phyloP scores from a whole-genome alignment of 768 basidiomycete species.

The Tephrocybe sp. region DNA sequence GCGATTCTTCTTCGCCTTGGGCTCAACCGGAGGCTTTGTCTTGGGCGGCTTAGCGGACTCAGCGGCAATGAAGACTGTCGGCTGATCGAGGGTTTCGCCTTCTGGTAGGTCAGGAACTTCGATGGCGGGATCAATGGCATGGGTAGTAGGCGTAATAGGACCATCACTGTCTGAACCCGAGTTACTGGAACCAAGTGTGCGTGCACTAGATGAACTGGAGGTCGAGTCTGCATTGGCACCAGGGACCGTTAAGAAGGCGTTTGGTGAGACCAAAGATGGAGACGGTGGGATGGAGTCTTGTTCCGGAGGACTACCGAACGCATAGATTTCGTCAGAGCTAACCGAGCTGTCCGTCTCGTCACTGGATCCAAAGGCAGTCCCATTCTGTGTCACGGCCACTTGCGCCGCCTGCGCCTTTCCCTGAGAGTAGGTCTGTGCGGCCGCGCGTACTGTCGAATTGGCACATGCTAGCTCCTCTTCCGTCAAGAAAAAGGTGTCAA shows the following conservation, averaged over 20 bases:
- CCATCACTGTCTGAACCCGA: constrained; percentile 41
- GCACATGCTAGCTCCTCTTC: constrained; percentile 42
- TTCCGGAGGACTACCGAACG: constrained; percentile 34
- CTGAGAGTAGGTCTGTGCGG: constrained; percentile 13
- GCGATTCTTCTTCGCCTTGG: constrained; percentile 24
- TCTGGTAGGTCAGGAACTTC: constrained; percentile 44
- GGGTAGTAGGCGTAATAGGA: constrained; percentile 49
- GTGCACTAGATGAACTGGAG: constrained; percentile 13
- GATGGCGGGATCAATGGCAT: constrained; percentile 38
- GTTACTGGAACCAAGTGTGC: constrained; percentile 24
- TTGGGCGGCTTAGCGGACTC: constrained; percentile 5
- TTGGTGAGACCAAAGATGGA: constrained; percentile 1
- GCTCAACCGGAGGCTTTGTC: neutral
- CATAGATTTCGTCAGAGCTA: constrained; percentile 37
- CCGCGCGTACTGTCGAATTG: constrained; percentile 22
- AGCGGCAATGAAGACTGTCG: constrained; percentile 3
- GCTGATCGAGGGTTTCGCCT: constrained; percentile 34
- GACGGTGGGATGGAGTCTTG: constrained; percentile 23
- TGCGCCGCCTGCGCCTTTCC: constrained; percentile 3
- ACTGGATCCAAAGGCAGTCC: constrained; percentile 1
- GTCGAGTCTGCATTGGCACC: constrained; percentile 8
- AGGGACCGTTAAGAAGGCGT: constrained; percentile 15
- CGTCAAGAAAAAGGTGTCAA: constrained; percentile 64
- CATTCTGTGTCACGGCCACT: constrained; percentile 4
- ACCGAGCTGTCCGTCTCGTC: constrained; percentile 19